Conservation (phyloP, 139 green algal genomes). For the Pseudopediastrum boryanum region DNA sequence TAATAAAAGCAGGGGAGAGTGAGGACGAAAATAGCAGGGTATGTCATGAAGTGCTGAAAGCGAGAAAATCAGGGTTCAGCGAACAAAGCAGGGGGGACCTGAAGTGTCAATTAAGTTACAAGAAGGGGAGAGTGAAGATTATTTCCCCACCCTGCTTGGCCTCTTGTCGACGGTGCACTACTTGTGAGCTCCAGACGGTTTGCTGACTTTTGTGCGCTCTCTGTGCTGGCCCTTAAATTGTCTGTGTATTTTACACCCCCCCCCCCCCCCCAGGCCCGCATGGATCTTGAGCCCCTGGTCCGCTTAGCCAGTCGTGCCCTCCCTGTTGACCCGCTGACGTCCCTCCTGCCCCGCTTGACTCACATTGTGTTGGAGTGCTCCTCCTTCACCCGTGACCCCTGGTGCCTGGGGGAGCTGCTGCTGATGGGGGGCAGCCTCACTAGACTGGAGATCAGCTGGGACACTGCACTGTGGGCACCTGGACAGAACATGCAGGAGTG, state of each 20-base stretch:
- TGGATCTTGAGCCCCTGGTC: slow-evolving; percentile 37
- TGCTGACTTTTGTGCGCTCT: too few relatives aligned
- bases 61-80: too few relatives aligned
- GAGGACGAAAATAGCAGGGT: too few relatives aligned
- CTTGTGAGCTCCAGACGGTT: too few relatives aligned
- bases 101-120: too few relatives aligned
- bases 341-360: not conserved
- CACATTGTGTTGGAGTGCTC: not conserved
- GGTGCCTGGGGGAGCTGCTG: slow-evolving; percentile 21
- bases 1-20: too few relatives aligned
- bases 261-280: slow-evolving; percentile 18
- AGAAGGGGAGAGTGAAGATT: too few relatives aligned
- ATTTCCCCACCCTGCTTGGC: too few relatives aligned
- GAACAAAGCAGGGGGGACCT: too few relatives aligned
- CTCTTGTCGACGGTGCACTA: too few relatives aligned
- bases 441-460: slow-evolving; percentile 4
- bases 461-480: slow-evolving; percentile 35
- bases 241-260: not conserved
- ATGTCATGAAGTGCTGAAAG: too few relatives aligned
- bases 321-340: slow-evolving; percentile 2
- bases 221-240: too few relatives aligned
- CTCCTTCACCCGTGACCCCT: slow-evolving; percentile 31
- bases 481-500: slow-evolving; percentile 32
- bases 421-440: not conserved
- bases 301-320: slow-evolving; percentile 6